Evolutionary conservation across 78 protist genomes (phyloP).

Genomic region (Planoprotostelium fungivorum): DNA sequence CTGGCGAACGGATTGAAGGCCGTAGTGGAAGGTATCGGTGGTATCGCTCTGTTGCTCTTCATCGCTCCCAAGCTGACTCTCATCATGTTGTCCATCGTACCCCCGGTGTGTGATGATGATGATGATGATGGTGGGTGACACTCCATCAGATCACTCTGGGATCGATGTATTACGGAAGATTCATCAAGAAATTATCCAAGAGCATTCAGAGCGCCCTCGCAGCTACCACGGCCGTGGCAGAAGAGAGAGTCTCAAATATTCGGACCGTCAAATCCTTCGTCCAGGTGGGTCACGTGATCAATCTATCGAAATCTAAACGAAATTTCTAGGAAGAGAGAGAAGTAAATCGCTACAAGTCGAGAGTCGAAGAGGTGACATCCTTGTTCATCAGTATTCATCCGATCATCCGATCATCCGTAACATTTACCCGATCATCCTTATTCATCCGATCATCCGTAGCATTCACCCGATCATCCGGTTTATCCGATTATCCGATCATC

Average conservation of each 20-base stretch:
- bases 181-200: not conserved
- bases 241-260: conserved; percentile 11
- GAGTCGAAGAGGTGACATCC: not conserved
- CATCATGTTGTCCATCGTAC: conserved; percentile 21
- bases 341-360: not conserved
- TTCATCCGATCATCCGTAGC: no score
- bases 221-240: conserved; percentile 17
- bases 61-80: conserved; percentile 21
- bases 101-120: not conserved
- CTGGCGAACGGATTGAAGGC: not conserved
- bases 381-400: no score
- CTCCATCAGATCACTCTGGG: conserved; percentile 2
- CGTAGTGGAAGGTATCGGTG: not conserved
- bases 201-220: conserved; percentile 7
- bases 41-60: not conserved
- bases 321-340: conserved; percentile 1
- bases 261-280: conserved; percentile 16
- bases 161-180: not conserved
- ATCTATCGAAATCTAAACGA: not conserved
- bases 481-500: no score
- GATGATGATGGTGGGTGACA: not conserved
- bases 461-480: no score
- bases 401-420: no score
- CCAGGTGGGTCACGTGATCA: not conserved
- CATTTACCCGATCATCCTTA: no score